Evolutionary conservation across 2,329 filamentous ascomycete species (phyloP), one percentile per base, ranked within the genome.

Genomic region (Polytolypa hystricis): DNA sequence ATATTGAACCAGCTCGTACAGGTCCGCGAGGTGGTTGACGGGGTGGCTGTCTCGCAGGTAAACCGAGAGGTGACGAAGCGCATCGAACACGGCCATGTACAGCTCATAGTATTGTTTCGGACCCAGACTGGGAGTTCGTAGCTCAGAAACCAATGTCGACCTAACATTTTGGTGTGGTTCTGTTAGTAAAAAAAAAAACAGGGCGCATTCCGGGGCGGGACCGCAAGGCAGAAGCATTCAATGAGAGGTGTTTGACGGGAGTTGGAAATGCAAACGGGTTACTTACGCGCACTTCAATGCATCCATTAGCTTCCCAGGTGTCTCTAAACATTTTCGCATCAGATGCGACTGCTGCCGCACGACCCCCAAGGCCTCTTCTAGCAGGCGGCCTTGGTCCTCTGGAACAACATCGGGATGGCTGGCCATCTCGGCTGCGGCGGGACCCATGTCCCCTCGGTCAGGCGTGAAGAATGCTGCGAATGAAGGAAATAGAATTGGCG

Each of bases 21-120:
- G 73, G 59, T 98, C 91, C 61, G 91, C 91, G 39, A 98, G 79
- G 68, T 98, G 91, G 61, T 98, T 96, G 48, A 93, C 83, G 3
- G 91, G 91, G 62, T 98, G 91, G 55, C 87, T 95, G 58, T 98
- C 91, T 63, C 86, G 87, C 30, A 98, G 79, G 63, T 95, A 93
- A 46, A 93, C 84, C 37, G 91, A 93, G 36, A 98, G 79, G 64
- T 96, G 89, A 59, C 91, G 86, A 57, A 98, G 68, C 46, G 93
- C 89, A 69, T 98, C 91, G 64, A 98, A 98, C 44, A 98, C 86
- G 47, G 91, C 77, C 91, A 98, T 98, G 67, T 98, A 98, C 40
- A 98, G 76, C 69, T 98, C 93, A 63, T 98, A 98, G 69, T 98
- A 98, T 64, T 98, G 91, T 64, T 98, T 98, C 21, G 91, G 91